Conservation (phyloP, 1,139 yeast species). For the Debaryomycetaceae sp. region DNA sequence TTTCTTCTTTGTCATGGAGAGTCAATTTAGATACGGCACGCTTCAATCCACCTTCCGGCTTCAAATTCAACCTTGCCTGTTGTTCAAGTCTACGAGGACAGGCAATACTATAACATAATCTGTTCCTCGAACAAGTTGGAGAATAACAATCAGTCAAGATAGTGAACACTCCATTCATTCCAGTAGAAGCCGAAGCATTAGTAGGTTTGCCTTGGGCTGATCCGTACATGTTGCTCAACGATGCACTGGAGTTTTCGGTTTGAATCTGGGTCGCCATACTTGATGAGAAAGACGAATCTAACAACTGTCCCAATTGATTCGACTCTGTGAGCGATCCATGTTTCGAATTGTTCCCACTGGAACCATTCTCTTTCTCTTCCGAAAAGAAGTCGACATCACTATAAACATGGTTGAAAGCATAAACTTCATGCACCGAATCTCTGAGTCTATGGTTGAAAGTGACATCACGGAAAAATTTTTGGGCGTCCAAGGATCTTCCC, state of each 20-base stretch:
- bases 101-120: constrained; percentile 90
- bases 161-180: constrained; percentile 90
- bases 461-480: constrained; percentile 90
- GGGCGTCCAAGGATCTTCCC: constrained; percentile 93
- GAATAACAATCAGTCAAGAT: constrained; percentile 92
- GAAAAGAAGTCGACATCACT: constrained; percentile 38
- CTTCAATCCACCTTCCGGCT: constrained; percentile 82
- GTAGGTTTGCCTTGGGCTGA: constrained; percentile 1
- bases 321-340: constrained; percentile 28
- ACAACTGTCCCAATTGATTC: constrained; percentile 11
- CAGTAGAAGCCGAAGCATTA: constrained; percentile 18
- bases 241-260: background rate
- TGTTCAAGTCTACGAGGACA: constrained; percentile 96
- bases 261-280: background rate
- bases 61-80: constrained; percentile 86
- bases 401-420: constrained; percentile 70
- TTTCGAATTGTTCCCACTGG: constrained; percentile 21
- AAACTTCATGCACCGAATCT: constrained; percentile 84
- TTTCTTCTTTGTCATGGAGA: constrained; percentile 72
- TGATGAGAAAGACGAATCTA: constrained; percentile 4
- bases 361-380: constrained; percentile 22
- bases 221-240: background rate
- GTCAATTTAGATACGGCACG: constrained; percentile 81
- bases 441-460: constrained; percentile 90
- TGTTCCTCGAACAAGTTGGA: constrained; percentile 89